Conservation (phyloP, 108 stramenopile species). For the Stephanodiscus triporus region DNA sequence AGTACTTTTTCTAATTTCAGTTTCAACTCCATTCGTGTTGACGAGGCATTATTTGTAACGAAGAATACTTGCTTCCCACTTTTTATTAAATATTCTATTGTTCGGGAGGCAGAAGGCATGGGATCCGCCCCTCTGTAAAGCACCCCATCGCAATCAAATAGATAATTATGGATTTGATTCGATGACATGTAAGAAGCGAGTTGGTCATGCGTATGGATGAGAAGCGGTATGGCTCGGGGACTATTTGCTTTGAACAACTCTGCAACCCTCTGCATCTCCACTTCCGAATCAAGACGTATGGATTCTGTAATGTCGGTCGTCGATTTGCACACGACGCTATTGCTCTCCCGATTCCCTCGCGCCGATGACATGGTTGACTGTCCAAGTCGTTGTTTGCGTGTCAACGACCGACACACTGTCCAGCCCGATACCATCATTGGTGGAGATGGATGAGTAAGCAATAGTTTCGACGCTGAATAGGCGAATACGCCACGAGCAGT, state of each 20-base stretch:
- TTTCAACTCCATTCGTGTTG: slow-evolving; percentile 63
- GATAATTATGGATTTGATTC: slow-evolving; percentile 60
- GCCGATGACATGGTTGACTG: not conserved
- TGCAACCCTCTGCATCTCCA: slow-evolving; percentile 22
- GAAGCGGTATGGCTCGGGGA: slow-evolving; percentile 22
- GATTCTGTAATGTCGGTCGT: slow-evolving; percentile 36
- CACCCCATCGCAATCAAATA: slow-evolving; percentile 91
- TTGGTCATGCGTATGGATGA: slow-evolving; percentile 39
- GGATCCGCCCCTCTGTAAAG: slow-evolving; percentile 73
- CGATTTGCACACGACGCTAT: slow-evolving; percentile 7
- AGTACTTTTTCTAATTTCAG: slow-evolving; percentile 63
- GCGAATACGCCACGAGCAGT: not conserved
- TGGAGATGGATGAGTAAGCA: not conserved
- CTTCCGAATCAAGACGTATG: slow-evolving; percentile 35
- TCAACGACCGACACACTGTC: not conserved
- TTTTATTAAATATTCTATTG: slow-evolving; percentile 50
- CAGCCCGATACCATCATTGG: not conserved
- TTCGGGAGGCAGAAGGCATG: slow-evolving; percentile 63
- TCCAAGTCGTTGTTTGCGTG: not conserved
- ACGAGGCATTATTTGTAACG: slow-evolving; percentile 84
- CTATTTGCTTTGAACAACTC: slow-evolving; percentile 2
- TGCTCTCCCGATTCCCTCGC: not conserved
- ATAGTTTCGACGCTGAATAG: not conserved
- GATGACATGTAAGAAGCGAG: slow-evolving; percentile 39
- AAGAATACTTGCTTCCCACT: slow-evolving; percentile 74